These are phyloP conservation scores for Dipodascus geniculatus DNA, from an alignment of 805 yeast genomes.

Conservation along the genomic window DNA sequence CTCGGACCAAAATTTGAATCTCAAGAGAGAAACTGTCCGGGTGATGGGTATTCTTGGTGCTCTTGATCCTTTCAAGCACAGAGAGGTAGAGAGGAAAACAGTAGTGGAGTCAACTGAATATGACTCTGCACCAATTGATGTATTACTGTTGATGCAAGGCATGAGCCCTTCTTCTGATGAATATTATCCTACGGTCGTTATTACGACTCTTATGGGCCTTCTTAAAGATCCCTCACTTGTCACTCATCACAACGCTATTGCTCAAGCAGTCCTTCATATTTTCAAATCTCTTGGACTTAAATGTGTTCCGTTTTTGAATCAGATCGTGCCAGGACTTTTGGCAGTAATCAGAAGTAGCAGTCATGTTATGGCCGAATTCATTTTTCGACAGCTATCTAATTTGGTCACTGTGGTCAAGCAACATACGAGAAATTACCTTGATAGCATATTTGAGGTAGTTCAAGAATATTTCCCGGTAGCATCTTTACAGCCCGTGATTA, in stretches of 20 bases:
- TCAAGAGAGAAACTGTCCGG: conserved; percentile 80
- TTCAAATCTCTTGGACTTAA: conserved; percentile 81
- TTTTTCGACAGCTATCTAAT: conserved; percentile 78
- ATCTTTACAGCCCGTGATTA: conserved; percentile 64
- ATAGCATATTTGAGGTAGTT: conserved; percentile 62
- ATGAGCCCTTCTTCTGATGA: conserved; percentile 86
- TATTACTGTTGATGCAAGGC: conserved; percentile 83
- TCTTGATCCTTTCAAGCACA: conserved; percentile 87
- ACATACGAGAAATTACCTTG: conserved; percentile 75
- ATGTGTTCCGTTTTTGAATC: conserved; percentile 80
- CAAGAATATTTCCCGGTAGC: conserved; percentile 57
- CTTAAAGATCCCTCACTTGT: conserved; percentile 76
- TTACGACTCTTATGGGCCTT: conserved; percentile 71
- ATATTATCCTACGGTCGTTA: conserved; percentile 91
- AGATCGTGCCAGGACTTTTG: conserved; percentile 79
- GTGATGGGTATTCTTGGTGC: conserved; percentile 92
- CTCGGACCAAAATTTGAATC: conserved; percentile 52
- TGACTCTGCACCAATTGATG: conserved; percentile 72
- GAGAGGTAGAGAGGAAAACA: conserved; percentile 73
- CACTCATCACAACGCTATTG: conserved; percentile 79
- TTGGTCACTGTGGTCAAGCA: conserved; percentile 75
- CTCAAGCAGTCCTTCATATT: conserved; percentile 88
- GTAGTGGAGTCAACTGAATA: conserved; percentile 46
- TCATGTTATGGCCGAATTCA: conserved; percentile 67
- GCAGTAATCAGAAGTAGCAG: conserved; percentile 68